A percentile compares a stretch with the other conserved stretches of the same genome.
phyloP scores from a whole-genome alignment of 1,284 basidiomycete species.

The Ceraceosorus guamensis region DNA sequence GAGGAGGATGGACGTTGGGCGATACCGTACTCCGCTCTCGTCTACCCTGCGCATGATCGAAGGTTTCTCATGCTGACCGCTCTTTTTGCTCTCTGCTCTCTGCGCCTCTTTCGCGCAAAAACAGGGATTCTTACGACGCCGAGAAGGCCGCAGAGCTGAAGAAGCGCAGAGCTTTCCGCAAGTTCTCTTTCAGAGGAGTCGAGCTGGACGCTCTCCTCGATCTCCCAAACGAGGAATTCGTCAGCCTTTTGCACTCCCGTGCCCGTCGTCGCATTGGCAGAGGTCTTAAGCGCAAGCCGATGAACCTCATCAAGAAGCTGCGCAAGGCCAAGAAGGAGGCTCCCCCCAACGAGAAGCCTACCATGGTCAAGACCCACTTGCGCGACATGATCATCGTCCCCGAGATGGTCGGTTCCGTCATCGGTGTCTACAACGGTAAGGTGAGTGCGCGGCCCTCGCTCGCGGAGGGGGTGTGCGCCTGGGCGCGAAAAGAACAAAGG shows the following conservation, averaged over 20 bases:
- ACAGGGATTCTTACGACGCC: slow-evolving; percentile 45
- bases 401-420: slow-evolving; percentile 88
- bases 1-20: not conserved
- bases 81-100: no score
- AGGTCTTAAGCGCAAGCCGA: slow-evolving; percentile 94
- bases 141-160: slow-evolving; percentile 49
- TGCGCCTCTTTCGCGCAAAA: not conserved
- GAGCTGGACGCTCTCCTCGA: slow-evolving; percentile 85
- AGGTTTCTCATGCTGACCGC: not conserved
- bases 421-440: slow-evolving; percentile 78
- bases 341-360: slow-evolving; percentile 94
- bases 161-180: slow-evolving; percentile 95
- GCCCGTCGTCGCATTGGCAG: slow-evolving; percentile 98
- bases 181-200: slow-evolving; percentile 95
- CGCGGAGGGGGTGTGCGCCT: not conserved
- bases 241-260: slow-evolving; percentile 91
- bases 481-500: slow-evolving; percentile 2
- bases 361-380: slow-evolving; percentile 96
- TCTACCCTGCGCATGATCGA: not conserved
- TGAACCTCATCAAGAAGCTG: slow-evolving; percentile 99
- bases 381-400: slow-evolving; percentile 99
- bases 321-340: slow-evolving; percentile 99
- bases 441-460: slow-evolving; percentile 36
- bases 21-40: not conserved
- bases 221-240: slow-evolving; percentile 71